These are phyloP conservation scores for Globisporangium mamillatum DNA, from an alignment of 352 stramenopile species.

Conservation along the genomic window DNA sequence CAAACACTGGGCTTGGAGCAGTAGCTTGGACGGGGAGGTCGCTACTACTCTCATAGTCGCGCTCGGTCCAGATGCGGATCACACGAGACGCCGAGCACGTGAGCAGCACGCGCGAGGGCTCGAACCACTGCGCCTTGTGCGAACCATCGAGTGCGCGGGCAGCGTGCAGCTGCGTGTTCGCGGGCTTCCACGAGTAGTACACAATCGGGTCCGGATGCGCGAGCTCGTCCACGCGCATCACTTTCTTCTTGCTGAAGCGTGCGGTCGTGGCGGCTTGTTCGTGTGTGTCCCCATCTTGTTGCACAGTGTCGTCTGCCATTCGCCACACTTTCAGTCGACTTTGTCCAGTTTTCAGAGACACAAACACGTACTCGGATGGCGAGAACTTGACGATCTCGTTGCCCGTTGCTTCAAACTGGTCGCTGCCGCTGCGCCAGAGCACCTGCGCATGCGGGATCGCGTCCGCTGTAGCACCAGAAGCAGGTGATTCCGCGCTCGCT, in stretches of 20 bases:
- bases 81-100: constrained; percentile 54
- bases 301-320: constrained; percentile 20
- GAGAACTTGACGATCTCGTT: constrained; percentile 75
- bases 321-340: constrained; percentile 56
- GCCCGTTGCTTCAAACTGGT: constrained; percentile 6
- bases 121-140: constrained; percentile 66
- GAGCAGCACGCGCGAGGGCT: constrained; percentile 66
- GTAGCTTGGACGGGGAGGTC: not conserved
- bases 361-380: constrained; percentile 66
- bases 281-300: not conserved
- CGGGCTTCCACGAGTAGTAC: constrained; percentile 81
- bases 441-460: constrained; percentile 27
- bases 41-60: not conserved
- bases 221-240: constrained; percentile 40
- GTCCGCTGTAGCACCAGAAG: constrained; percentile 3
- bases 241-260: not conserved
- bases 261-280: not conserved
- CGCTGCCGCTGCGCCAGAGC: constrained; percentile 19
- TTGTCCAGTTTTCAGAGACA: constrained; percentile 33
- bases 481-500: not conserved
- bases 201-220: constrained; percentile 61
- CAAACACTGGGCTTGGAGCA: constrained; percentile 22
- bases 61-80: constrained; percentile 72
- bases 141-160: constrained; percentile 53
- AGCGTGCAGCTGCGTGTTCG: constrained; percentile 53